Base-by-base conservation (phyloP, 805 yeast genomes). In the Kazachstania taianensis region DNA sequence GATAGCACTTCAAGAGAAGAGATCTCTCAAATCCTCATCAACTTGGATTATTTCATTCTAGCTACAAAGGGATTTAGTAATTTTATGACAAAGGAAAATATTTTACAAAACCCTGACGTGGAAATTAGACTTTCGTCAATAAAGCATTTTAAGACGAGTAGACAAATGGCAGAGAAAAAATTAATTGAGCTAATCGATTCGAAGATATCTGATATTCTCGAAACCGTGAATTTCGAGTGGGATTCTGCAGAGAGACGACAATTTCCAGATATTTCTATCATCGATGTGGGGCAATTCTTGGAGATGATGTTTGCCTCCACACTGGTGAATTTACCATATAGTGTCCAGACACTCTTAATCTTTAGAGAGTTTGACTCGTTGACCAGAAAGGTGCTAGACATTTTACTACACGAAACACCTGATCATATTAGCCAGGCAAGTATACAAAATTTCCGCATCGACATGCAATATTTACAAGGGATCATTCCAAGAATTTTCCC, bases 191-290 rank as follows among this genome's bases (percentile, higher is more conserved):
- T 85, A 67, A 84, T 92, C 38, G 94, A 89, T 52, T 68, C 71
- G 26, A 82, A 82, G 45, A 78, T 89, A 27, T 72, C 74, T 39
- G 89, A 79, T 58, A 73, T 89, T 45, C 64, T 89, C 45, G 95
- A 82, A 38, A 73, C 82, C 62, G 81, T 84, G 18, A 94, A 83
- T 43, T 82, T 83, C 59, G 83, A 86, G 52, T 89, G 96, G 95
- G 58, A 63, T 14, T 70, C 87, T 0, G 63, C 58, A 3, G 51
- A 47, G 7, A 48, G 65, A 9, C 72, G 73, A 43, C 55, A 49
- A 1, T 81, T 77, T 38, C 92, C 96, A 12, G 79, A 81, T 45
- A 69, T 69, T 46, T 78, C 79, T 35, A 73, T 89, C 38, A 73
- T 75, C 33, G 97, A 89, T 58, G 75, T 87, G 66, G 87, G 94